Conservation (phyloP, 2,329 filamentous ascomycete genomes). For the Cladosporium sp. region DNA sequence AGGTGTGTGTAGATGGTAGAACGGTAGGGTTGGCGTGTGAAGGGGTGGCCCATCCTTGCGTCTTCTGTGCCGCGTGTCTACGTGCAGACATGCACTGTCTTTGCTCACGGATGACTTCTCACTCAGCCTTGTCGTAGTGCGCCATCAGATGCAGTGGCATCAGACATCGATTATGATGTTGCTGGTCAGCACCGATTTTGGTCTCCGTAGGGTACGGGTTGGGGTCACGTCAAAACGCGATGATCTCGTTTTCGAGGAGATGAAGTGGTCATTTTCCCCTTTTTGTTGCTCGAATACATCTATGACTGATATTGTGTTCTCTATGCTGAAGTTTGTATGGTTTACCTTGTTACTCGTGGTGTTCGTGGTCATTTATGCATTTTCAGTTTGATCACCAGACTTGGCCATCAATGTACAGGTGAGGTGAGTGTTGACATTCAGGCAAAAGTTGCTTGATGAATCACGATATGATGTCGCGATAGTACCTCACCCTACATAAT, state of each 20-base stretch:
- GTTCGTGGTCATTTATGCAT: background rate
- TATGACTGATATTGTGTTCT: rapidly evolving
- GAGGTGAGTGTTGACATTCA: no score
- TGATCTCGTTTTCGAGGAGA: background rate
- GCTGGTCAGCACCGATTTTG: background rate
- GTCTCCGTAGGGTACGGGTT: background rate
- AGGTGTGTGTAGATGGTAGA: background rate
- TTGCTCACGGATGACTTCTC: background rate
- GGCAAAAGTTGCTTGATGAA: background rate
- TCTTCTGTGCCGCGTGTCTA: background rate
- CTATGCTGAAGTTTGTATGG: background rate
- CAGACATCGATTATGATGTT: background rate
- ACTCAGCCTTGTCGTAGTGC: background rate
- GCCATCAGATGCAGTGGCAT: background rate
- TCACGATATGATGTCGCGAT: background rate
- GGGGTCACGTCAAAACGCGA: background rate
- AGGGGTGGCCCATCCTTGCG: background rate
- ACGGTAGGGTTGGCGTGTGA: background rate
- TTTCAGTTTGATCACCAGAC: background rate
- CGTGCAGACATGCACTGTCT: no score
- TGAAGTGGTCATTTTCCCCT: background rate
- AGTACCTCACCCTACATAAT: rapidly evolving
- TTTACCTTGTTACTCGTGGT: background rate
- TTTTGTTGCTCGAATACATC: background rate
- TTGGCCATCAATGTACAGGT: background rate